These are phyloP conservation scores for Neopestalotiopsis clavispora DNA, from an alignment of 2,329 filamentous ascomycete genomes.

Conservation along the genomic window DNA sequence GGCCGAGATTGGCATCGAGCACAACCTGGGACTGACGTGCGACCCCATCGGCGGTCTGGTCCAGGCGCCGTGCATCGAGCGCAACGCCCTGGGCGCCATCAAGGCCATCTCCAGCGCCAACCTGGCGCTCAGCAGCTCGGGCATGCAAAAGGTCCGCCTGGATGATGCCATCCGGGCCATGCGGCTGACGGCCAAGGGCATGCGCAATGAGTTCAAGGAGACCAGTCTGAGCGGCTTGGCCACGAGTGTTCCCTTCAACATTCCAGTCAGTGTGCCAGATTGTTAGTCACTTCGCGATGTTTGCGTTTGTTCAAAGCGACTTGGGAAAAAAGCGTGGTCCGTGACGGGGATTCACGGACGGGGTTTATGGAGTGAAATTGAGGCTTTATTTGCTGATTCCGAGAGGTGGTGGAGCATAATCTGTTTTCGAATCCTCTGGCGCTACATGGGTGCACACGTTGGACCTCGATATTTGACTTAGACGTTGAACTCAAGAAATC, in stretches of 20 bases:
- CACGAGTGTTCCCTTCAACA: conserved; percentile 55
- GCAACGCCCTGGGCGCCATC: conserved; percentile 55
- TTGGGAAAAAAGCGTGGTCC: too few species aligned
- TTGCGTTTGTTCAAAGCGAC: too few species aligned
- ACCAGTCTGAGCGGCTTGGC: conserved; percentile 54
- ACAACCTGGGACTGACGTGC: conserved; percentile 55
- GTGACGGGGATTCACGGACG: too few species aligned
- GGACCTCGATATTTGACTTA: not conserved
- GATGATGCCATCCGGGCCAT: conserved; percentile 57
- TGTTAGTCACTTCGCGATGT: conserved; percentile 36
- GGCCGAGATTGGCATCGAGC: conserved; percentile 57
- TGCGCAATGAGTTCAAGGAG: conserved; percentile 60
- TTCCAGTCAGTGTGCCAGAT: conserved; percentile 57
- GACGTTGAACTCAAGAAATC: not conserved
- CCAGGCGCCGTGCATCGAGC: conserved; percentile 56
- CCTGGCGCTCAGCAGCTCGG: conserved; percentile 50
- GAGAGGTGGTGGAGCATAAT: not conserved
- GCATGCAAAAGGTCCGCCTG: conserved; percentile 52
- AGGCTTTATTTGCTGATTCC: not conserved
- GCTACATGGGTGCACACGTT: not conserved
- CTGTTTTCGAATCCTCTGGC: too few species aligned
- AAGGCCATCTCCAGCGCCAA: conserved; percentile 58
- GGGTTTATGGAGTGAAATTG: too few species aligned
- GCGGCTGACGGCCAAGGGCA: conserved; percentile 54
- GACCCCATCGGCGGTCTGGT: conserved; percentile 56